Percentiles rank a stretch among this genome's conserved stretches.
Evolutionary conservation across 2,329 filamentous ascomycete genomes (phyloP).

Genomic region (Penicillium decumbens): DNA sequence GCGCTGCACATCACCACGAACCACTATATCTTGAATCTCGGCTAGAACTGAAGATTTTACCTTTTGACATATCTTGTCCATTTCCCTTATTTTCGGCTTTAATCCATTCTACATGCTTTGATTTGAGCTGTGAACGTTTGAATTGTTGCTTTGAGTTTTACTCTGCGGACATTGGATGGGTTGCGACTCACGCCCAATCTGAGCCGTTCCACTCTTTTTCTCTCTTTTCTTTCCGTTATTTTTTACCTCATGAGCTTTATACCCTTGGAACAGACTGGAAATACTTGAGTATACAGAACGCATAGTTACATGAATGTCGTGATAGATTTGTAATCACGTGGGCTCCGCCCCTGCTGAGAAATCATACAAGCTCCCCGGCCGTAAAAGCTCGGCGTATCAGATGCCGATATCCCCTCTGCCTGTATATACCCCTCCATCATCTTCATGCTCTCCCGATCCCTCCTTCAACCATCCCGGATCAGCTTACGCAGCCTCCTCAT

Average conservation of each 20-base stretch:
- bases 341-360: constrained; percentile 6
- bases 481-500: constrained; percentile 21
- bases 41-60: neutral
- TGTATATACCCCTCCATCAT: constrained; percentile 18
- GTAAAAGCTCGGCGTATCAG: constrained; percentile 5
- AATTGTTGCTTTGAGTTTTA: neutral
- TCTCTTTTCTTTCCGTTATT: neutral
- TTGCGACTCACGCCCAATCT: neutral
- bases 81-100: neutral
- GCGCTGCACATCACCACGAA: neutral
- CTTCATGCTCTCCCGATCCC: constrained; percentile 25
- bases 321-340: constrained; percentile 17
- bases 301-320: neutral
- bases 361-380: neutral
- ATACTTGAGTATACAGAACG: neutral
- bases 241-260: neutral
- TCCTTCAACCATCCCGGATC: constrained; percentile 18
- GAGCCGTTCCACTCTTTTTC: neutral
- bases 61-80: neutral
- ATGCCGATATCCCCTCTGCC: constrained; percentile 14
- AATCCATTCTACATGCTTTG: neutral
- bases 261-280: neutral
- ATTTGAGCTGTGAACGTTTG: neutral
- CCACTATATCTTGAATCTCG: neutral
- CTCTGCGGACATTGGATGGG: neutral